Evolutionary conservation across 179 eudicot genomes (phyloP).

Genomic region (Beta lomatogona): DNA sequence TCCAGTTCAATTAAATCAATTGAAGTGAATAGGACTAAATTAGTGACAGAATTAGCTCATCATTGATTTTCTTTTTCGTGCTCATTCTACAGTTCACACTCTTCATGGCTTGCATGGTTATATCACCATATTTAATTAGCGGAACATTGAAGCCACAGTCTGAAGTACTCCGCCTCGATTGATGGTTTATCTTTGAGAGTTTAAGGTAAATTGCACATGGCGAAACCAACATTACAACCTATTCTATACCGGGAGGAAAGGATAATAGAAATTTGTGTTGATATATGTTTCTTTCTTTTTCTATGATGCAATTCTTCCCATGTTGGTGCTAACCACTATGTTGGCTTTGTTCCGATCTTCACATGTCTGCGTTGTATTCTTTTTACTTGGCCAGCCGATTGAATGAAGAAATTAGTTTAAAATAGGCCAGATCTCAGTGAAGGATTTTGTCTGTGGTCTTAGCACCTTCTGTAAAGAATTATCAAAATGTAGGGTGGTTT

Average conservation of each 20-base stretch:
- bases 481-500: conserved; percentile 11
- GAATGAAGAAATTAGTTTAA: conserved; percentile 11
- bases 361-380: conserved; percentile 13
- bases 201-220: conserved; percentile 22
- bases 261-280: conserved; percentile 16
- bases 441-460: background rate
- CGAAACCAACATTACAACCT: conserved; percentile 7
- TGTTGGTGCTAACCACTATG: conserved; percentile 22
- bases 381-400: background rate
- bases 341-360: conserved; percentile 20
- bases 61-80: background rate
- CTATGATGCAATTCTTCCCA: conserved; percentile 24
- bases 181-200: conserved; percentile 22
- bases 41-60: background rate
- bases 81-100: conserved; percentile 70
- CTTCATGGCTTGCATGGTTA: conserved; percentile 86
- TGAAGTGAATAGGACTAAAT: background rate
- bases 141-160: conserved; percentile 55
- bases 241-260: background rate
- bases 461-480: conserved; percentile 21
- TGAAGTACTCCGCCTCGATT: conserved; percentile 69
- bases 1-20: too few relatives aligned
- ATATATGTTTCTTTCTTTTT: conserved; percentile 17
- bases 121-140: conserved; percentile 60
- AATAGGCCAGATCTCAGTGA: conserved; percentile 12